A percentile compares a stretch with the other conserved stretches of the same genome.
Evolutionary conservation across 2,329 filamentous ascomycete genomes (phyloP).

Genomic region (Phialophora verrucosa): DNA sequence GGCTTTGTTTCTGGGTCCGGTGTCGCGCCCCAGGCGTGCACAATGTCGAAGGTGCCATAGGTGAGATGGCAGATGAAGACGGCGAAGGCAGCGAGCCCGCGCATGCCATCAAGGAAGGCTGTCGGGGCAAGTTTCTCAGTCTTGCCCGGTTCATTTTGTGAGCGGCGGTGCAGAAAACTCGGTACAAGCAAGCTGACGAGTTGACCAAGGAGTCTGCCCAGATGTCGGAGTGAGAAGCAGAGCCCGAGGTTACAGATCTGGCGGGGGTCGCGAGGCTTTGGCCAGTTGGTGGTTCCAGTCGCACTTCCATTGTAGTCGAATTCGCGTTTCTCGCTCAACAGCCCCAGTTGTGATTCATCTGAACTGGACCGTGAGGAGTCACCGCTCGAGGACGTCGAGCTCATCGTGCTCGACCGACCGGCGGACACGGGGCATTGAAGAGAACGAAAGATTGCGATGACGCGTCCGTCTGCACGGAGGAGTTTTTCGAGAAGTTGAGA

Average conservation of each 20-base stretch:
- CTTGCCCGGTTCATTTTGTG: slow-evolving; percentile 13
- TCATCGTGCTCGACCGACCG: slow-evolving; percentile 19
- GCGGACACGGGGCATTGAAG: neutral
- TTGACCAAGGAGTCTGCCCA: slow-evolving; percentile 18
- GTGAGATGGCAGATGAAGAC: slow-evolving; percentile 37
- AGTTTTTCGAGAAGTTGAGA: slow-evolving; percentile 3
- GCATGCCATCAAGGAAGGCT: slow-evolving; percentile 48
- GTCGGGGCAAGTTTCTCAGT: slow-evolving; percentile 25
- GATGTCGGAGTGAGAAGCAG: slow-evolving; percentile 20
- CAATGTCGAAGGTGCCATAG: slow-evolving; percentile 36
- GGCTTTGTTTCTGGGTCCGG: slow-evolving; percentile 20
- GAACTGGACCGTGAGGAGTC: slow-evolving; percentile 27
- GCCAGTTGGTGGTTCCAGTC: neutral
- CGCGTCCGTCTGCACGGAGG: neutral
- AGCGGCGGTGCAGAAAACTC: slow-evolving; percentile 29
- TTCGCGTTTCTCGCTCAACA: slow-evolving; percentile 27
- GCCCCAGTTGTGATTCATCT: slow-evolving; percentile 24
- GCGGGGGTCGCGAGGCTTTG: neutral
- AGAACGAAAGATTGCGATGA: neutral
- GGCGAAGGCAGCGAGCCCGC: slow-evolving; percentile 49
- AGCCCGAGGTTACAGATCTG: slow-evolving; percentile 15
- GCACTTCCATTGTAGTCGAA: slow-evolving; percentile 12
- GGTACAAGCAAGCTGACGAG: slow-evolving; percentile 22
- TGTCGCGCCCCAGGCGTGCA: slow-evolving; percentile 34
- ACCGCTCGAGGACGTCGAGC: slow-evolving; percentile 19